Evolutionary conservation across 192 early-diverging fungal genomes (phyloP).

Genomic region (Coemansia sp.): DNA sequence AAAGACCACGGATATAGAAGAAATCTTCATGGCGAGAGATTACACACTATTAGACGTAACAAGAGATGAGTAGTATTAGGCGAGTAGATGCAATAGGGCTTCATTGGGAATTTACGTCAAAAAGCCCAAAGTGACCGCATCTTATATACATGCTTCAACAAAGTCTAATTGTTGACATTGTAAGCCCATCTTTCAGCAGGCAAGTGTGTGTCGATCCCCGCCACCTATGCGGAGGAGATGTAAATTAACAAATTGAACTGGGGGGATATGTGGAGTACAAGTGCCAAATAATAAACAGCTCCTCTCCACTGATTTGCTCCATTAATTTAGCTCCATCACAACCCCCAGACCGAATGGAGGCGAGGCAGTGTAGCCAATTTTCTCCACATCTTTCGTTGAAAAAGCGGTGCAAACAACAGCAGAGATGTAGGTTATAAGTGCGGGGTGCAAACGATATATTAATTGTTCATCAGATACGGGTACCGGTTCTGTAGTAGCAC

Average conservation of each 20-base stretch:
- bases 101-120: not conserved
- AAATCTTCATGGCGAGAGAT: constrained; percentile 4
- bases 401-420: constrained; percentile 19
- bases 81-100: not conserved
- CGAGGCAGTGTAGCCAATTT: not conserved
- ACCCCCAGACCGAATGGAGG: not conserved
- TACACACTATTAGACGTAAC: not conserved
- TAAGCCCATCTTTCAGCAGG: not conserved
- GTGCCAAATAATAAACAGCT: not conserved
- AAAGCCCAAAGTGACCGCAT: not conserved
- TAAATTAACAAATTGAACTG: not conserved
- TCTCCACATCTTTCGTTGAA: not conserved
- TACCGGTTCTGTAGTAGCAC: constrained; percentile 44
- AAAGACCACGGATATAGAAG: not conserved
- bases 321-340: not conserved
- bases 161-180: not conserved
- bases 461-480: constrained; percentile 39
- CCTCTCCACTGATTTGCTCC: not conserved
- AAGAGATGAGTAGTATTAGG: not conserved
- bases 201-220: not conserved
- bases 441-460: not conserved
- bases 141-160: not conserved
- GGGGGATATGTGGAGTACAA: not conserved
- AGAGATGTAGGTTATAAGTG: not conserved
- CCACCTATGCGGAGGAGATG: not conserved